Evolutionary conservation across 257 asterid genomes (phyloP), one percentile per base, ranked within the genome.

Genomic region (Lithospermum erythrorhizon): DNA sequence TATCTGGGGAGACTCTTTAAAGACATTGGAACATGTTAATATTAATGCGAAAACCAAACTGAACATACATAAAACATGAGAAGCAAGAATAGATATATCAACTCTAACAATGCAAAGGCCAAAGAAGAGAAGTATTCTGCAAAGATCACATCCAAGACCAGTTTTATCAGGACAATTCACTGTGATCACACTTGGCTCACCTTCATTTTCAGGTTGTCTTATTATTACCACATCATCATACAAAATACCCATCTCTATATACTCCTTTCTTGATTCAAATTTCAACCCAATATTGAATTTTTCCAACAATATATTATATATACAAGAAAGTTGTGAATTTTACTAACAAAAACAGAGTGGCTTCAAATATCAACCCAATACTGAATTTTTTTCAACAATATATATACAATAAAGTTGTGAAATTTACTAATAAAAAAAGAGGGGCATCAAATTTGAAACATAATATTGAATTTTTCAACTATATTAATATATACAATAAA

Each of bases 151-250:
- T 1, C 95, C 95, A 70, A 90, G 61, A 2, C 97, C 95, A 74
- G 95, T 90, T 73, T 87, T 90, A 71, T 87, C 97, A 0, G 95
- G 95, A 22, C 97, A 90, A 67, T 83, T 90, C 1, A 86, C 94
- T 18, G 97, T 89, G 21, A 89, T 86, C 15, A 83, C 91, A 73
- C 77, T 80, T 7, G 95, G 88, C 18, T 90, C 90, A 13, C 81
- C 93, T 75, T 74, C 86, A 58, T 68, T 72, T 75, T 87, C 95
- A 0, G 95, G 65, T 22, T 72, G 87, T 24, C 79, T 79, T 27
- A 90, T 68, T 41, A 84, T 59, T 59, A 90, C 97, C 5, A 82
- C 77, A 75, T 90, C 97, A 64, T 89, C 97, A 62, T 78, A 73
- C 75, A 82, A 65, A 35, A 82, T 58, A 61, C 90, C 87, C 96